phyloP scores from a whole-genome alignment of 306 rosid species.

The Malus domestica region ASM211411v1 NC_041804.1:7875001-7875500 shows the following conservation, averaged over 20 bases:
- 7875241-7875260: background rate
- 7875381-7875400: background rate
- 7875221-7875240: background rate
- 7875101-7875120: background rate
- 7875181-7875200: background rate
- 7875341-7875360: background rate
- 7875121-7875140: background rate
- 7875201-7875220: background rate
- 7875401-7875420: slow-evolving; percentile 17
- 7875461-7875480: slow-evolving; percentile 17
- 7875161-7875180: background rate
- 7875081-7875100: background rate
- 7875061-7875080: background rate
- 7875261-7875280: background rate
- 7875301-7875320: background rate
- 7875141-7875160: background rate
- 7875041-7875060: background rate
- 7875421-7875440: slow-evolving; percentile 33
- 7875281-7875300: background rate
- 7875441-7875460: slow-evolving; percentile 29
- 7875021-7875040: background rate
- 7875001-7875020: background rate
- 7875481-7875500: slow-evolving; percentile 7
- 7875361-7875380: background rate
- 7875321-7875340: background rate